Evolutionary conservation across 2,329 filamentous ascomycete genomes (phyloP).

Genomic region (Lachnum nothofagi): DNA sequence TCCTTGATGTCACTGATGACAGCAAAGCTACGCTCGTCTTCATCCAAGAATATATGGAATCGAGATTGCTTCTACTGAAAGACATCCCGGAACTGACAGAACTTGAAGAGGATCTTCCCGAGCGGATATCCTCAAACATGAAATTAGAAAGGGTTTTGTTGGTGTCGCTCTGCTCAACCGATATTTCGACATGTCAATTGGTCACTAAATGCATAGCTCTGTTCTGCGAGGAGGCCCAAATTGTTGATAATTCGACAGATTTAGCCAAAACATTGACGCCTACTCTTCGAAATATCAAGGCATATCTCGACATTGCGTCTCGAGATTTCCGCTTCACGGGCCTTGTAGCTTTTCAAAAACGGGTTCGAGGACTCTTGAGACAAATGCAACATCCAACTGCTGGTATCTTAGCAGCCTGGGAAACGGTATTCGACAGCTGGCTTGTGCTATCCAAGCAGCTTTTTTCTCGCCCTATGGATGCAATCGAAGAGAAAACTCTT

Average conservation of each 20-base stretch:
- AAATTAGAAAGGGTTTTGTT: slow-evolving; percentile 59
- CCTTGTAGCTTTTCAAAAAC: slow-evolving; percentile 64
- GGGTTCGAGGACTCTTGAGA: slow-evolving; percentile 54
- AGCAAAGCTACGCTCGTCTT: slow-evolving; percentile 28
- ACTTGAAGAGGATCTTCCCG: slow-evolving; percentile 49
- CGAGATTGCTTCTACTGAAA: slow-evolving; percentile 48
- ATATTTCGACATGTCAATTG: slow-evolving; percentile 60
- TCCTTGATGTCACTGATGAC: slow-evolving; percentile 23
- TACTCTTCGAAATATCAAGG: slow-evolving; percentile 54
- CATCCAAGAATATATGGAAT: slow-evolving; percentile 53
- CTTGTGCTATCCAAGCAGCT: slow-evolving; percentile 59
- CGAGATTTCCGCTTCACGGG: slow-evolving; percentile 62
- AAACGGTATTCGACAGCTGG: slow-evolving; percentile 61
- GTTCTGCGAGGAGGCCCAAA: slow-evolving; percentile 56
- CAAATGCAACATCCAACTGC: slow-evolving; percentile 57
- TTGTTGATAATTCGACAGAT: slow-evolving; percentile 48
- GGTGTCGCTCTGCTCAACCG: slow-evolving; percentile 59
- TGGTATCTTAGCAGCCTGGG: slow-evolving; percentile 66
- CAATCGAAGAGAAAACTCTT: slow-evolving; percentile 50
- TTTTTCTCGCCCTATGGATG: slow-evolving; percentile 46
- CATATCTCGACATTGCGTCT: slow-evolving; percentile 59
- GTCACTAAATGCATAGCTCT: slow-evolving; percentile 58
- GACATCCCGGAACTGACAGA: slow-evolving; percentile 44
- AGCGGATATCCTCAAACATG: slow-evolving; percentile 48
- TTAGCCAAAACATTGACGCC: slow-evolving; percentile 47